Percentiles rank a stretch among this genome's conserved stretches.
Evolutionary conservation across 2,329 filamentous ascomycete genomes (phyloP).

Genomic region (Colletotrichum noveboracense): DNA sequence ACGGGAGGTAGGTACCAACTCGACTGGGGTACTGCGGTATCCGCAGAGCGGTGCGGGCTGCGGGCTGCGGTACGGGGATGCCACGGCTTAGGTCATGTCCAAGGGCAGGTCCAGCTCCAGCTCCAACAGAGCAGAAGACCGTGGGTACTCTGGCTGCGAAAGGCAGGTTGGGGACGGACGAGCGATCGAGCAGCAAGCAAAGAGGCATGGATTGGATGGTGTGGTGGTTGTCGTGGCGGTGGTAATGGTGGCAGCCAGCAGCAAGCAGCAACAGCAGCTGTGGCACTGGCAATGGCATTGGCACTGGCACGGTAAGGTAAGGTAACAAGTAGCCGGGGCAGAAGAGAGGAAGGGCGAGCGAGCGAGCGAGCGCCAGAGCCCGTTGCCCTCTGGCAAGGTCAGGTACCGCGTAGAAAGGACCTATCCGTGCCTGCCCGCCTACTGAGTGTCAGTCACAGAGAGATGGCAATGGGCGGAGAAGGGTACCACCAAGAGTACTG

Average conservation of each 20-base stretch:
- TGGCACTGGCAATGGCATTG: neutral
- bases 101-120: neutral
- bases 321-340: neutral
- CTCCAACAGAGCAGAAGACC: neutral
- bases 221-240: neutral
- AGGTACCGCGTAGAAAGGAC: neutral
- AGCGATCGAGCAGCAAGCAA: neutral
- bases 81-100: neutral
- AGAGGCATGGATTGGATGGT: neutral
- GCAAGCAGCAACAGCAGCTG: neutral
- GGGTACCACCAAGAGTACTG: neutral
- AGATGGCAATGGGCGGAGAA: neutral
- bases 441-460: neutral
- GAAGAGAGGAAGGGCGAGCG: neutral
- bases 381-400: neutral
- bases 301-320: neutral
- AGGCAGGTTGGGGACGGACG: neutral
- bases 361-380: neutral
- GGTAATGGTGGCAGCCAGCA: neutral
- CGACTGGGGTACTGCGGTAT: slow-evolving; percentile 16
- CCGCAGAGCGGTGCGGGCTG: neutral
- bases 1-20: neutral
- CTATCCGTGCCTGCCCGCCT: neutral
- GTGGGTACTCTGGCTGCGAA: neutral
- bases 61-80: neutral